These are phyloP conservation scores for Rhododendron griersonianum DNA, from an alignment of 148 eudicot species.

Conservation along the genomic window DNA sequence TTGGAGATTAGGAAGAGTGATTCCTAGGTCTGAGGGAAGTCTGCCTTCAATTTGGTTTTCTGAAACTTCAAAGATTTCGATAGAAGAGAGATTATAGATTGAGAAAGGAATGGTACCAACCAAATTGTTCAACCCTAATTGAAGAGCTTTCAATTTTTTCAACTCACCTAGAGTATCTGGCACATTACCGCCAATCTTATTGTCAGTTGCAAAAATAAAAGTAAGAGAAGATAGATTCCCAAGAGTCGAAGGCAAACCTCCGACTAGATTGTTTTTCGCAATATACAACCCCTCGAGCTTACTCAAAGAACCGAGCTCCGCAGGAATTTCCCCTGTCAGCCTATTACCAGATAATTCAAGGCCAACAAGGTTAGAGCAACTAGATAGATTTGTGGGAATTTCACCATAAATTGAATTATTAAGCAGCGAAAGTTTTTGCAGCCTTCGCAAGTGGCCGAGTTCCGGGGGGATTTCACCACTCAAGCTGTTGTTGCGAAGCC, in stretches of 20 bases:
- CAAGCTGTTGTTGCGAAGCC: not conserved
- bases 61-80: fast-evolving
- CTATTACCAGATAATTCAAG: not conserved
- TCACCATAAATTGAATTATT: not conserved
- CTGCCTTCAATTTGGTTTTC: not conserved
- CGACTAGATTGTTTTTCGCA: not conserved
- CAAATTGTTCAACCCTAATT: not conserved
- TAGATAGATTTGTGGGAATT: not conserved
- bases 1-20: not conserved
- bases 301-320: not conserved
- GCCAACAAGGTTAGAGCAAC: not conserved
- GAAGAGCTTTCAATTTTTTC: not conserved
- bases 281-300: not conserved
- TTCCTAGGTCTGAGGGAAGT: not conserved
- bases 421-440: fast-evolving
- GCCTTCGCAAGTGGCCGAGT: not conserved
- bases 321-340: not conserved
- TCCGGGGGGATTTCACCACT: not conserved
- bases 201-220: not conserved
- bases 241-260: not conserved
- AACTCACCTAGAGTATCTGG: not conserved
- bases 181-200: not conserved
- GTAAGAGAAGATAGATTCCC: not conserved
- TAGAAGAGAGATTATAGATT: not conserved
- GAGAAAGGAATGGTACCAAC: not conserved